These are phyloP conservation scores for Teunomyces tritomae DNA, from an alignment of 805 yeast genomes.

Conservation along the genomic window DNA sequence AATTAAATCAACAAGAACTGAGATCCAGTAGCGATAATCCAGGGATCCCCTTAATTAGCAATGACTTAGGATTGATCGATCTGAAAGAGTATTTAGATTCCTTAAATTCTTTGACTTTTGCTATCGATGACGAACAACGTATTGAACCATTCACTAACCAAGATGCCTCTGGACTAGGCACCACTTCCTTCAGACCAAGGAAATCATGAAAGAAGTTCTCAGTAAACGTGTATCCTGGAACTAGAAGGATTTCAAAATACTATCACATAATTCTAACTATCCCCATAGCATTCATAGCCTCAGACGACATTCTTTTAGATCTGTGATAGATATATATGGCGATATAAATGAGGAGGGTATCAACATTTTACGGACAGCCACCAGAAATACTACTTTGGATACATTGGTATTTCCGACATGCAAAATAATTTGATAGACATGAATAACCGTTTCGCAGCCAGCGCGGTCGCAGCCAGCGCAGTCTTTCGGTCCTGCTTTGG, in stretches of 20 bases:
- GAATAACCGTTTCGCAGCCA: constrained; percentile 37
- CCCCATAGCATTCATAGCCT: constrained; percentile 1
- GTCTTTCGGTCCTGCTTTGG: constrained; percentile 39
- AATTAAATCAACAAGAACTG: neutral
- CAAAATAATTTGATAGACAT: constrained; percentile 40
- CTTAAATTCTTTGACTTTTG: neutral
- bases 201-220: neutral
- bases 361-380: constrained; percentile 23
- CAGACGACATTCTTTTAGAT: constrained; percentile 5
- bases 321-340: constrained; percentile 30
- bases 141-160: neutral
- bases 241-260: neutral
- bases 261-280: neutral
- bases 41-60: neutral
- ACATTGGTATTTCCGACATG: constrained; percentile 26
- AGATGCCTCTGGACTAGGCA: neutral
- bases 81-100: neutral
- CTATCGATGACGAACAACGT: neutral
- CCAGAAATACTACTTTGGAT: constrained; percentile 26
- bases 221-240: neutral
- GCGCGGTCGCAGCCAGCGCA: constrained; percentile 43
- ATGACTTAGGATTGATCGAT: neutral
- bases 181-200: neutral
- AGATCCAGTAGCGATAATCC: neutral
- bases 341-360: constrained; percentile 25